A percentile compares a stretch with the other conserved stretches of the same genome.
Conservation (phyloP, 768 basidiomycete species). For the Tricholoma hemisulphureum region DNA sequence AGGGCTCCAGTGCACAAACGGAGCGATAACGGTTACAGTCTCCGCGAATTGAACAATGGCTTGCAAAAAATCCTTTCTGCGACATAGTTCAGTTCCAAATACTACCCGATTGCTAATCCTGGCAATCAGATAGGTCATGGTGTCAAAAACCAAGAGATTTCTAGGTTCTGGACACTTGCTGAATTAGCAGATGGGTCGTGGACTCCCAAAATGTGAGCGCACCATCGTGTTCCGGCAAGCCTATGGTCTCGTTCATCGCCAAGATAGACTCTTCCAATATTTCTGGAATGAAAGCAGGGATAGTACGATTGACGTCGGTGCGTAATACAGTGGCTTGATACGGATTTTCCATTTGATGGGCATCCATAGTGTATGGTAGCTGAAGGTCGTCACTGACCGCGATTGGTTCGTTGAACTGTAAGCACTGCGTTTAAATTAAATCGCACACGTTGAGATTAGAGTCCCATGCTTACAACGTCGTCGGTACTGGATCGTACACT, state of each 20-base stretch:
- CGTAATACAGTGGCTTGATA: slow-evolving; percentile 35
- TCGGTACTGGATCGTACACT: slow-evolving; percentile 32
- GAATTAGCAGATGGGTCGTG: neutral
- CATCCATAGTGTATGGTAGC: slow-evolving; percentile 38
- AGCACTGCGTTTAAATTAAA: neutral
- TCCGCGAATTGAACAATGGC: slow-evolving; percentile 36
- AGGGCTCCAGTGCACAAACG: slow-evolving; percentile 34
- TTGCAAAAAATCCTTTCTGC: slow-evolving; percentile 33
- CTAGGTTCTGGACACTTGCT: slow-evolving; percentile 15
- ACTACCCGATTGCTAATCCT: slow-evolving; percentile 39
- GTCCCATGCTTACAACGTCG: slow-evolving; percentile 24
- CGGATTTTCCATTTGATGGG: slow-evolving; percentile 31
- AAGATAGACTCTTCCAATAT: slow-evolving; percentile 35
- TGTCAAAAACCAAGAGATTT: slow-evolving; percentile 31
- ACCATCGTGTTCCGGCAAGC: slow-evolving; percentile 13
- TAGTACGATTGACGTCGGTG: slow-evolving; percentile 36
- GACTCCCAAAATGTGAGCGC: neutral
- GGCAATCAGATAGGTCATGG: slow-evolving; percentile 38
- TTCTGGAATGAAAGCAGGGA: slow-evolving; percentile 36
- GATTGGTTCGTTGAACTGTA: slow-evolving; percentile 35
- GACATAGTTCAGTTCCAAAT: slow-evolving; percentile 35
- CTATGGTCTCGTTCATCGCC: slow-evolving; percentile 30
- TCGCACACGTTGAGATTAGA: neutral
- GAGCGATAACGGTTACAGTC: slow-evolving; percentile 32
- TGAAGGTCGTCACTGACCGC: slow-evolving; percentile 36